Conservation (phyloP, 768 basidiomycete species). For the Clathrus columnatus region DNA sequence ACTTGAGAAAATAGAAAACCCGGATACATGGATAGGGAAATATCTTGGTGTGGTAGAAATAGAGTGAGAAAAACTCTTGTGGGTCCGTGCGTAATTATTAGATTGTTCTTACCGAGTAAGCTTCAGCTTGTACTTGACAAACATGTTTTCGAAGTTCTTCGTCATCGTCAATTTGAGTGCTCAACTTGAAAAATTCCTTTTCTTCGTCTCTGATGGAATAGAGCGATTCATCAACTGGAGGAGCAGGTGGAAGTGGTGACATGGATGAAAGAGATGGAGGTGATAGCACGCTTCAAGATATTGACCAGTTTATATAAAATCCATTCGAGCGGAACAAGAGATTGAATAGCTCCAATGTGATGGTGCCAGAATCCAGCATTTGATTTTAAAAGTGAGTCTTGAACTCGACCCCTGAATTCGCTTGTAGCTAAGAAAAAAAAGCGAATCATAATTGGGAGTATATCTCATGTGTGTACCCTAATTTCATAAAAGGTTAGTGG, state of each 20-base stretch:
- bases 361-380: too few relatives aligned
- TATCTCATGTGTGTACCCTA: too few relatives aligned
- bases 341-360: too few relatives aligned
- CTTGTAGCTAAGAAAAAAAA: too few relatives aligned
- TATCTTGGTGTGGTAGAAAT: constrained; percentile 14
- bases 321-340: too few relatives aligned
- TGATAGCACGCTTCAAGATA: not conserved
- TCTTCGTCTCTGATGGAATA: constrained; percentile 14
- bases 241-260: not conserved
- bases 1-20: constrained; percentile 20
- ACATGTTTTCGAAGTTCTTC: constrained; percentile 26
- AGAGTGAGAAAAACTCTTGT: not conserved
- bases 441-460: too few relatives aligned
- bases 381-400: too few relatives aligned
- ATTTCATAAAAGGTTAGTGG: too few relatives aligned
- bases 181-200: constrained; percentile 21
- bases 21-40: constrained; percentile 24
- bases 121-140: constrained; percentile 25
- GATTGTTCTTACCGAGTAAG: constrained; percentile 21
- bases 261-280: not conserved
- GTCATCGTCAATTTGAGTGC: constrained; percentile 24
- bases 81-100: not conserved
- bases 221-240: constrained; percentile 4
- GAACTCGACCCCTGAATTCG: too few relatives aligned
- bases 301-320: not conserved